A percentile compares a stretch with the other conserved stretches of the same genome.
These are phyloP conservation scores for Sarcodon sp. DNA, from an alignment of 768 basidiomycete genomes.

Conservation along the genomic window DNA sequence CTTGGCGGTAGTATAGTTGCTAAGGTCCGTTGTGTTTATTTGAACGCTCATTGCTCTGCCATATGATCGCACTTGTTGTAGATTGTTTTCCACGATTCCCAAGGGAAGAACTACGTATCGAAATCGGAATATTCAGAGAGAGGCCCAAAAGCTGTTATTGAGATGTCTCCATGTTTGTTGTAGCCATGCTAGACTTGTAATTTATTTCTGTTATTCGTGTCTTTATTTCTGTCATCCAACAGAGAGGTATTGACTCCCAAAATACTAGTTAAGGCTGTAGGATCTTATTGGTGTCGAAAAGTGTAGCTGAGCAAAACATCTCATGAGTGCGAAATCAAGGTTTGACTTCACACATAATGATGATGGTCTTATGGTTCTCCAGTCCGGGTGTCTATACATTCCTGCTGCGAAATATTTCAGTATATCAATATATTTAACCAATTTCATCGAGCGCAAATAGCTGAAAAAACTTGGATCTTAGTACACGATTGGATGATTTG, in stretches of 20 bases:
- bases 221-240: neutral
- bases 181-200: slow-evolving; percentile 16
- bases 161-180: slow-evolving; percentile 63
- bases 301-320: too few species aligned
- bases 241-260: neutral
- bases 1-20: slow-evolving; percentile 76
- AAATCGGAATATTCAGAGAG: slow-evolving; percentile 65
- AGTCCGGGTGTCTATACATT: too few species aligned
- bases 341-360: neutral
- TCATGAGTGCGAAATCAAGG: neutral
- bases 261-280: too few species aligned
- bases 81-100: slow-evolving; percentile 65
- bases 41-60: neutral
- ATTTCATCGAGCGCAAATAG: too few species aligned
- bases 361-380: too few species aligned
- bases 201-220: neutral
- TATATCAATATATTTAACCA: too few species aligned
- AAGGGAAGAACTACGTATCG: slow-evolving; percentile 59
- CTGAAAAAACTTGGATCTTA: too few species aligned
- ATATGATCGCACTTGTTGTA: slow-evolving; percentile 13
- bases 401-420: too few species aligned
- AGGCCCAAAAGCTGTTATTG: slow-evolving; percentile 66
- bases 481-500: too few species aligned
- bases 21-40: slow-evolving; percentile 35
- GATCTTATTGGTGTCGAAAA: too few species aligned